Evolutionary conservation across 768 basidiomycete species (phyloP), one percentile per base, ranked within the genome.

Genomic region (Mycena chlorophos): DNA sequence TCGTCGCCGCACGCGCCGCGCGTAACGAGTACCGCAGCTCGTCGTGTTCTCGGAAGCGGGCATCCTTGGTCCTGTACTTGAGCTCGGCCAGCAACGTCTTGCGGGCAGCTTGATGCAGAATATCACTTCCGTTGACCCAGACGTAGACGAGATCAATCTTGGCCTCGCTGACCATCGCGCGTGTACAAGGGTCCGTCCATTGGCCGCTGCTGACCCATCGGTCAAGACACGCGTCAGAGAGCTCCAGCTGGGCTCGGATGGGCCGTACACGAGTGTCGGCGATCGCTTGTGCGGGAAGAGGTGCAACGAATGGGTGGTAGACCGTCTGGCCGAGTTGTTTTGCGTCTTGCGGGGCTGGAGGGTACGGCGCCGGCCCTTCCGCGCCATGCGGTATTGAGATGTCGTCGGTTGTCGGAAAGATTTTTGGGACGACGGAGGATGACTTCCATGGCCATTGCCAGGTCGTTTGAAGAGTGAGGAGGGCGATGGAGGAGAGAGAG

Each of bases 1-100:
- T 58, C 50, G 68, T 73, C 47, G 71, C 67, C 19, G 61, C 63
- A 4, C 70, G 63, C 2, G 68, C 73, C 4, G 72, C 66, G 27
- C 74, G 69, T 30, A 75, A 60, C 2, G 72, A 72, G 46, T 72
- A 70, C 14, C 69, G 67, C 28, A 75, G 64, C 55, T 75, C 74
- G 55, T 73, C 72, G 58, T 74, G 71, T 47, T 75, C 71, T 10
- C 74, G 54, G 25, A 64, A 64, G 5, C 63, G 56, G 1, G 63
- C 59, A 5, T 61, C 58, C 29, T 56, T 59, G 12, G 56, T 52
- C 12, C 17, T n/a, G 43, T 55, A 62, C 2, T 48, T 27, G 1
- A 52, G 52, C 19, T 43, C 19, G 0, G 10, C 40, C 8, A 61
- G 27, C 14, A 61, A 51, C 13, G 28, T 29, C 12, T 54, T 28